These are phyloP conservation scores for Tetraselmis striata DNA, from an alignment of 139 green algal genomes.

Conservation along the genomic window DNA sequence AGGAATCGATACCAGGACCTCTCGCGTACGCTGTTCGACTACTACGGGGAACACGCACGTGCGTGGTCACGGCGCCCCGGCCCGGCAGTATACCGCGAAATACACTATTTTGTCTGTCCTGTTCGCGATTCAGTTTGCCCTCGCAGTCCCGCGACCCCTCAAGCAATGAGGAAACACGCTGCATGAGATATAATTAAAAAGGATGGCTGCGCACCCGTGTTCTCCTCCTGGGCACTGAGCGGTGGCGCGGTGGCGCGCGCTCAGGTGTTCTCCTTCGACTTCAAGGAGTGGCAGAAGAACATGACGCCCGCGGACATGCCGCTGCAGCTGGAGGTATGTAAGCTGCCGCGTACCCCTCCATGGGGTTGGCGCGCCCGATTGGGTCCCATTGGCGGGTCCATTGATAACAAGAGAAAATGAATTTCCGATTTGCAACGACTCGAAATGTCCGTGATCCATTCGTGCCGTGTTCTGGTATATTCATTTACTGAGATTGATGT, in stretches of 20 bases:
- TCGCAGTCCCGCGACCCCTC: background rate
- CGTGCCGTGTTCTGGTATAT: background rate
- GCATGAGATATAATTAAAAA: background rate
- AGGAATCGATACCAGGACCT: too few relatives aligned
- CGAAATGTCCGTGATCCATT: background rate
- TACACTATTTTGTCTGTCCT: background rate
- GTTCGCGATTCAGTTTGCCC: background rate
- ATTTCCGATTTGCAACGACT: too few relatives aligned
- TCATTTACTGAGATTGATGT: too few relatives aligned
- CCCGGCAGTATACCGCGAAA: too few relatives aligned
- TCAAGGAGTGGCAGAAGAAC: conserved; percentile 40
- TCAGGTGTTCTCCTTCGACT: conserved; percentile 61
- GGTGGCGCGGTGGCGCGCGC: conserved; percentile 21
- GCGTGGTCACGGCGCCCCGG: too few relatives aligned
- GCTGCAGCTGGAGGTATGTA: conserved; percentile 17
- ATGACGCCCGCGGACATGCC: conserved; percentile 27
- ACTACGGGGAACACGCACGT: too few relatives aligned
- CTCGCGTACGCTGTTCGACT: too few relatives aligned
- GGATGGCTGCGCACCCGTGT: background rate
- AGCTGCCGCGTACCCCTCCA: too few relatives aligned
- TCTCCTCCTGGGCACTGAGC: too few relatives aligned
- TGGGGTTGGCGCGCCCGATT: too few relatives aligned
- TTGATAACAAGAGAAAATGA: too few relatives aligned
- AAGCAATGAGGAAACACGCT: background rate
- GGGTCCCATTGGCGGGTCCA: too few relatives aligned